Percentiles rank a stretch among this genome's conserved stretches.
phyloP scores from a whole-genome alignment of 176 grass and related monocot species.

The Coix lacrymajobi region DNA sequence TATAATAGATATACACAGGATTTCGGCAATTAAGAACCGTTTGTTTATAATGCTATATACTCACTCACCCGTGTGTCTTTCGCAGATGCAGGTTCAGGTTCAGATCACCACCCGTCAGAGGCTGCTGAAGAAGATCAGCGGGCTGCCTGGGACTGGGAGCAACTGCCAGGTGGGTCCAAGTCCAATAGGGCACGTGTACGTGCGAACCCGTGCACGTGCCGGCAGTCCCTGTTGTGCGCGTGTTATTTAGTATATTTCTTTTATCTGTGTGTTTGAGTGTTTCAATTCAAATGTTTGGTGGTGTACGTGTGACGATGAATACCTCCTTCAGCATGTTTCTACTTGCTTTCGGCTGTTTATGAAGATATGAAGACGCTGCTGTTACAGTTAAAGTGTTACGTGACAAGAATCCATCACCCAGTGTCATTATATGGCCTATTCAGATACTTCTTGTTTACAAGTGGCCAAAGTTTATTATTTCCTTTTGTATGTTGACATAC shows the following conservation, averaged over 20 bases:
- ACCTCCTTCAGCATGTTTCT: background rate
- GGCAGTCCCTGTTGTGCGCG: background rate
- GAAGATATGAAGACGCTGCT: background rate
- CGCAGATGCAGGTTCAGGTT: background rate
- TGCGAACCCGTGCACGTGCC: too few relatives aligned
- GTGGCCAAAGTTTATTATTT: background rate
- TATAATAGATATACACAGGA: background rate
- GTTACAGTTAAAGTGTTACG: background rate
- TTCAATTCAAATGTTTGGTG: background rate
- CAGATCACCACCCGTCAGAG: background rate
- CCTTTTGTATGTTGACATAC: background rate
- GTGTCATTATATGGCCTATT: background rate
- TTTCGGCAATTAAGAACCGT: background rate
- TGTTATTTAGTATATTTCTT: background rate
- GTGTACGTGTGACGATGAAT: background rate
- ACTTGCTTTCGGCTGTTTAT: background rate
- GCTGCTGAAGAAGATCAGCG: background rate
- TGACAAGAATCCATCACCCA: background rate
- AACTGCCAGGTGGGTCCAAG: too few relatives aligned
- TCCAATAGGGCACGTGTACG: too few relatives aligned
- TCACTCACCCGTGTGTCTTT: background rate
- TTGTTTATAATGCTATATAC: background rate
- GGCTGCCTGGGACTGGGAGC: background rate
- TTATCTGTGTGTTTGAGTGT: background rate
- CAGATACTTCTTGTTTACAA: background rate